phyloP scores from a whole-genome alignment of 768 basidiomycete species.

The Cystofilobasidium macerans region DNA sequence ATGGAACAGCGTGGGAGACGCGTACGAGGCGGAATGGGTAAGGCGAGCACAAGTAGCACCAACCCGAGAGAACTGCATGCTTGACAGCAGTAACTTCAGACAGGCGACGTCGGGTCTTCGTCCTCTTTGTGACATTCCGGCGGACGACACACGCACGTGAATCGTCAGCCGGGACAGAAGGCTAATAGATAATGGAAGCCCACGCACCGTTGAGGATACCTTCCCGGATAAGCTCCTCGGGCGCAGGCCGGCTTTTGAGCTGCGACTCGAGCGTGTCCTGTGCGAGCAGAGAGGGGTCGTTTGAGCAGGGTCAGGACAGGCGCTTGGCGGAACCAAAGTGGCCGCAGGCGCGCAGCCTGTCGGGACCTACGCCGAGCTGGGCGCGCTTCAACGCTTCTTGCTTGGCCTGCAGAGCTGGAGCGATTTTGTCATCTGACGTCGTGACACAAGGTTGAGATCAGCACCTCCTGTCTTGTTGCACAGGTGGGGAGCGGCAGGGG shows the following conservation, averaged over 20 bases:
- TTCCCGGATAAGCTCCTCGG: slow-evolving; percentile 54
- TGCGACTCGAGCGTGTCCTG: slow-evolving; percentile 57
- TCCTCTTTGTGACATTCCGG: slow-evolving; percentile 1
- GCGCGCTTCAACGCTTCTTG: slow-evolving; percentile 52
- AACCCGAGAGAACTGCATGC: no score
- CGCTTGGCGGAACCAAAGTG: not conserved
- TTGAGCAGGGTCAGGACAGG: not conserved
- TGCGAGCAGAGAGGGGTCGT: not conserved
- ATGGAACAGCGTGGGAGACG: no score
- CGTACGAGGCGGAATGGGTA: not conserved
- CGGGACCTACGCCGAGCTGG: slow-evolving; percentile 50
- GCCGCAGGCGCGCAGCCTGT: not conserved
- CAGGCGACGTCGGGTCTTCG: slow-evolving; percentile 21
- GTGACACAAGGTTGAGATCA: not conserved
- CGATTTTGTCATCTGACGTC: slow-evolving; percentile 50
- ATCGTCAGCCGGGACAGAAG: not conserved
- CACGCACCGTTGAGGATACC: slow-evolving; percentile 50
- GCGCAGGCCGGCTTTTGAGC: slow-evolving; percentile 49
- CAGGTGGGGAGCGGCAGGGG: not conserved
- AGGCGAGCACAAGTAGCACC: no score
- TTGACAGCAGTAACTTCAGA: not conserved
- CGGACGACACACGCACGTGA: not conserved
- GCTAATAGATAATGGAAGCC: no score
- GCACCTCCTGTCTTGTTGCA: not conserved
- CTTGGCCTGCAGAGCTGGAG: slow-evolving; percentile 52